Percentiles rank a stretch among this genome's conserved stretches.
These are phyloP conservation scores for Poa annua DNA, from an alignment of 176 grass and related monocot species.

Conservation along the genomic window DNA sequence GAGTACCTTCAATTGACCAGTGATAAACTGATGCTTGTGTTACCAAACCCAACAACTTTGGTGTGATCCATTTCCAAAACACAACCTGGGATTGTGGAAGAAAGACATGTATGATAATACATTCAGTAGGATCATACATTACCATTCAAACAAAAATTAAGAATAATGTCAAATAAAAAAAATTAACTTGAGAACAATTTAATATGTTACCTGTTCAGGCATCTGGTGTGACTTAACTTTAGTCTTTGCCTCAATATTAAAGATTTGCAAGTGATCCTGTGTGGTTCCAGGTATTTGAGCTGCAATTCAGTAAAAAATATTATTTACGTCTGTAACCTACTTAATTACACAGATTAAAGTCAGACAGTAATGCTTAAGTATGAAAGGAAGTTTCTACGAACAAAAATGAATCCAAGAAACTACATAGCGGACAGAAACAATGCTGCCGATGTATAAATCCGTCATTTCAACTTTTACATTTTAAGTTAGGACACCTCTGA, in stretches of 20 bases:
- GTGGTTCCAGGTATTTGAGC: slow-evolving; percentile 91
- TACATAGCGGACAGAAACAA: neutral
- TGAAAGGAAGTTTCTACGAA: neutral
- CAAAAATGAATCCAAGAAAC: neutral
- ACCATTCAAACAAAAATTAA: neutral
- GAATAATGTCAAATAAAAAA: neutral
- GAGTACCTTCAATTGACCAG: slow-evolving; percentile 86
- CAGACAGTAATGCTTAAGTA: neutral
- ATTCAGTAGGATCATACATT: slow-evolving; percentile 14
- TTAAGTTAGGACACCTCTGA: slow-evolving; percentile 7
- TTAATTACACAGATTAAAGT: neutral
- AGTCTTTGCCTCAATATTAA: slow-evolving; percentile 96
- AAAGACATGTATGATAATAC: neutral
- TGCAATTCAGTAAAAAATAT: slow-evolving; percentile 38
- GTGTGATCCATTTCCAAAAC: slow-evolving; percentile 98
- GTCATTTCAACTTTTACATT: slow-evolving; percentile 8
- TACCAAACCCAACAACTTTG: slow-evolving; percentile 75
- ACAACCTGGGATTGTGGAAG: slow-evolving; percentile 58
- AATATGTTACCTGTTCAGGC: slow-evolving; percentile 76
- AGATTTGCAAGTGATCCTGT: slow-evolving; percentile 97
- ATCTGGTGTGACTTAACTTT: slow-evolving; percentile 98
- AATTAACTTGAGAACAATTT: neutral
- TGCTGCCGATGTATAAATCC: neutral
- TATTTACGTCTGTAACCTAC: neutral
- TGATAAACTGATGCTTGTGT: slow-evolving; percentile 88